Base-by-base conservation (phyloP, 1,284 basidiomycete genomes). In the Psilocybe mexicana region DNA sequence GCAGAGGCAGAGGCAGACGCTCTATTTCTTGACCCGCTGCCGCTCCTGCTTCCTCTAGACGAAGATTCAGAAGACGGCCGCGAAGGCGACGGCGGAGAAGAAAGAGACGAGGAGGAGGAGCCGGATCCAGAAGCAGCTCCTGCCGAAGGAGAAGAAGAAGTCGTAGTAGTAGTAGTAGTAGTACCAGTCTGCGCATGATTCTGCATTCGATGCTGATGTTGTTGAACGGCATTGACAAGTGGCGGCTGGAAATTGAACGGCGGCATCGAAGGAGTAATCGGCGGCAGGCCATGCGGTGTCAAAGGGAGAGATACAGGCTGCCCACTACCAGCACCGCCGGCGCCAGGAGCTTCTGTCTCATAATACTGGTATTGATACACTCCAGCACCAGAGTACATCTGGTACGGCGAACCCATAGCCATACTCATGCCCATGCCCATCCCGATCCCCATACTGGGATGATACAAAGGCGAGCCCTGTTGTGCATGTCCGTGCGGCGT, bases 231-330 rank as follows among this genome's bases (percentile, higher is more conserved):
- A 4, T 18, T 18, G 18, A 18, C 18, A 18, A 18, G 18, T 18
- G 70, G 71, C 43, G 84, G 82, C 43, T 80, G 78, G 70, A 90
- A 90, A 24, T 80, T 83, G 72, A 91, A 92, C 8, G 86, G 80
- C 5, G 88, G 88, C 89, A 92, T 92, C 62, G 85, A 86, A 1
- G 88, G 88, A 26, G 89, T 92, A 54, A 92, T 88, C 1, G 88
- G 87, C 23, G 87, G 87, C 7, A 90, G 73, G 0, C 88, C 89
- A 63, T 84, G 84, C 28, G 87, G 86, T 10, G 87, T 90, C 65
- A 84, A 79, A 51, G 70, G 63, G n/a, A 26, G 26, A n/a, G 18
- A 18, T 18, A 18, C 18, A 18, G 18, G 18, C 18, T 18, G 18
- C 18, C 18, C 18, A 18, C 18, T 18, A 18, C 18, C 18, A 18